Evolutionary conservation across 805 yeast genomes (phyloP), one percentile per base, ranked within the genome.

Genomic region (Wickerhamomyces rabaulensis): DNA sequence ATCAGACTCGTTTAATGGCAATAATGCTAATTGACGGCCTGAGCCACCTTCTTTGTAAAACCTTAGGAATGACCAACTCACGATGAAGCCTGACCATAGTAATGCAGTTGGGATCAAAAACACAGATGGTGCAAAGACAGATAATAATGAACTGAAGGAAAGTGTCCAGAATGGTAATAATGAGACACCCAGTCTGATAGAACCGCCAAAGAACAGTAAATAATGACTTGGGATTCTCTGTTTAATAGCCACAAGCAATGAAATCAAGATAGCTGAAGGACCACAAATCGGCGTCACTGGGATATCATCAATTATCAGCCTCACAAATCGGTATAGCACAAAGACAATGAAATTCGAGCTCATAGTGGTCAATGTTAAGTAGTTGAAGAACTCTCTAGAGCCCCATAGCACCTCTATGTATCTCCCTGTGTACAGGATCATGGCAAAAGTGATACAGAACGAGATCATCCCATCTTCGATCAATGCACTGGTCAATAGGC

Each of bases 391-490:
- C 52, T 74, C 79, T 25, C 61, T 57, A n/a, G 74, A 52, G 2
- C 80, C 78, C 84, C 84, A 79, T 35, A 73, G 64, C 31, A 66
- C 67, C 54, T 80, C 84, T 52, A 79, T 68, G 64, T 79, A 80
- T 44, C 70, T 65, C 4, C 81, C 82, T 12, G 79, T 73, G 54
- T 75, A 77, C 44, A 71, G 64, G 12, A 77, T 54, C 15, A 74
- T 60, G 20, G 68, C 47, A 20, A 70, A 55, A 20, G 75, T 63
- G 8, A 69, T 54, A 7, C 67, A 39, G 12, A 73, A 65, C 3
- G 74, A 65, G 13, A 74, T 38, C 17, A 74, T 43, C 35, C 67
- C 68, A 39, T 70, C 72, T 46, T 78, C 82, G 17, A 75, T 70
- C 46, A 78, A 69, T 15, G 73, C 53, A 17, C 74, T 57, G 4